phyloP scores from a whole-genome alignment of 768 basidiomycete genomes.

The Trametes coccinea region DNA sequence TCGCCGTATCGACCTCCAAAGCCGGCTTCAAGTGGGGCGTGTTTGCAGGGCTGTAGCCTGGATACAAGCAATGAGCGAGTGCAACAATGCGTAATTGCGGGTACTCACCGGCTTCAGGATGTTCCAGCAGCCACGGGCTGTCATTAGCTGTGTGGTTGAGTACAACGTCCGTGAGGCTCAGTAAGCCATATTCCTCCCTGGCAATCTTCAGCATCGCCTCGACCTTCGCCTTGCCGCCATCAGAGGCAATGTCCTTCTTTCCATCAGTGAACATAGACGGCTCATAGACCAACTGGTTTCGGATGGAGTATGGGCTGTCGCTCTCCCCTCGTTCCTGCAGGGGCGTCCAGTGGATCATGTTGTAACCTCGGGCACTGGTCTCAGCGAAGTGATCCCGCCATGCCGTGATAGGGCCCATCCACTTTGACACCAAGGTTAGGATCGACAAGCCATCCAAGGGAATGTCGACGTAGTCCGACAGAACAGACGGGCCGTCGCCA shows the following conservation, averaged over 20 bases:
- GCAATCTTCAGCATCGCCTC: constrained; percentile 68
- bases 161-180: constrained; percentile 93
- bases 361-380: constrained; percentile 89
- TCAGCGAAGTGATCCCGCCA: constrained; percentile 85
- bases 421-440: constrained; percentile 92
- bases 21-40: constrained; percentile 93
- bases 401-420: constrained; percentile 85
- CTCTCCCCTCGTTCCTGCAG: constrained; percentile 89
- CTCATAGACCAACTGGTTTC: constrained; percentile 84
- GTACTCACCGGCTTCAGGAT: constrained; percentile 88
- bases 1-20: constrained; percentile 84
- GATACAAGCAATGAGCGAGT: not conserved
- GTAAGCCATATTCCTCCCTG: constrained; percentile 82
- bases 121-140: constrained; percentile 85
- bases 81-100: not conserved
- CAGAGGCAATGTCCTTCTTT: constrained; percentile 35
- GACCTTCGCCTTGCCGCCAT: constrained; percentile 57
- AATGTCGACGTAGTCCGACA: constrained; percentile 58
- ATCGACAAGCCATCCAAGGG: constrained; percentile 88
- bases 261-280: constrained; percentile 59
- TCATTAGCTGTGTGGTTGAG: constrained; percentile 97
- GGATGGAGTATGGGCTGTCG: constrained; percentile 92
- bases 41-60: constrained; percentile 89
- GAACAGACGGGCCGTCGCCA: constrained; percentile 52
- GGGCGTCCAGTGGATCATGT: constrained; percentile 97